phyloP scores from a whole-genome alignment of 257 asterid species.

The Ligustrum vulgare region DNA sequence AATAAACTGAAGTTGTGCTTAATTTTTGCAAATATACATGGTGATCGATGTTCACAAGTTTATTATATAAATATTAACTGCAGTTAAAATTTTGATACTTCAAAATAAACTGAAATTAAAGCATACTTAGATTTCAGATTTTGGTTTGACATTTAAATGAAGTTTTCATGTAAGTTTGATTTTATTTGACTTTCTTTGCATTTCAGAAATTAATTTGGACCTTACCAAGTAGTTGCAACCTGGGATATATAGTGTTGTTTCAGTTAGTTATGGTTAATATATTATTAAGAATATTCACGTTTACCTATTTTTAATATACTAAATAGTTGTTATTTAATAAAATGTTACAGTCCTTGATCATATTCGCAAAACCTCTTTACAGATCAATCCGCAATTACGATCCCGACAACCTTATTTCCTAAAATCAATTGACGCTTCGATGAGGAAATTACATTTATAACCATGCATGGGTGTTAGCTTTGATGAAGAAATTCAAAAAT shows the following conservation, averaged over 20 bases:
- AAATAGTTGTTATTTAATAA: too few species aligned
- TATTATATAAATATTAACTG: background rate
- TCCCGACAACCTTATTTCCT: too few species aligned
- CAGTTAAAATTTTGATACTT: background rate
- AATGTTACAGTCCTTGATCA: background rate
- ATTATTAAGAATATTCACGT: too few species aligned
- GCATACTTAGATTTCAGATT: background rate
- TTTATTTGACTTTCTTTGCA: background rate
- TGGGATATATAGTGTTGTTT: too few species aligned
- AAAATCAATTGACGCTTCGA: too few species aligned
- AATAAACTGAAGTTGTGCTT: background rate
- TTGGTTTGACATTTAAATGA: background rate
- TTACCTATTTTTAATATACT: too few species aligned
- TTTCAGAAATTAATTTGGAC: background rate
- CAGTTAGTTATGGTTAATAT: background rate
- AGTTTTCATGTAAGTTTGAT: background rate
- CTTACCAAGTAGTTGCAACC: background rate
- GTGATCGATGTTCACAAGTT: background rate
- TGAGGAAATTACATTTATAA: too few species aligned
- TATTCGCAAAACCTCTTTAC: too few species aligned
- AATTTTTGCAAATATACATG: too few species aligned
- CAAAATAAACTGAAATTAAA: background rate
- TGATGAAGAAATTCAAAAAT: too few species aligned
- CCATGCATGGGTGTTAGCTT: background rate
- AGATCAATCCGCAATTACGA: too few species aligned